Conservation (phyloP, 352 stramenopile genomes). For the Pythium diclinum region DNA sequence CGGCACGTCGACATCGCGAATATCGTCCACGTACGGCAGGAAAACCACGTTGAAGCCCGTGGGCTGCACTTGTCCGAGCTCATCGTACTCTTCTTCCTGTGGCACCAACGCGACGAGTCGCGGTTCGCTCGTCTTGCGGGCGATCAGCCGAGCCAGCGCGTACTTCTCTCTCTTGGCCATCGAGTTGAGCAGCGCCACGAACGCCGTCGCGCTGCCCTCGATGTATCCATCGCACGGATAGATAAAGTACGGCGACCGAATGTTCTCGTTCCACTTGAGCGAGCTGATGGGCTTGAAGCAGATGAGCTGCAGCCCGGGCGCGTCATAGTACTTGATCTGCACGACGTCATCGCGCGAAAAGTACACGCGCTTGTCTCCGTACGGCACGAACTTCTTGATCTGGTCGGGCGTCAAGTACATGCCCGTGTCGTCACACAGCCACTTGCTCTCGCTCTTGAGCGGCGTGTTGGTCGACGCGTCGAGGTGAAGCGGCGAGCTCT, state of each 20-base stretch:
- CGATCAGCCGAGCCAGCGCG: constrained; percentile 65
- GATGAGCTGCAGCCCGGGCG: constrained; percentile 73
- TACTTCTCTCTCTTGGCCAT: constrained; percentile 70
- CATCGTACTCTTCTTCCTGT: constrained; percentile 72
- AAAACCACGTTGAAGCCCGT: constrained; percentile 78
- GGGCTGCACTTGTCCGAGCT: constrained; percentile 77
- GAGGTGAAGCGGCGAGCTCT: constrained; percentile 55
- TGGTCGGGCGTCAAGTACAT: constrained; percentile 66
- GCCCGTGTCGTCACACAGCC: constrained; percentile 82
- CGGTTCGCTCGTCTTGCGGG: constrained; percentile 69
- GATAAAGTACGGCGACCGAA: constrained; percentile 79
- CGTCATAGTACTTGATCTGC: constrained; percentile 75
- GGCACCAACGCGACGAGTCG: constrained; percentile 71
- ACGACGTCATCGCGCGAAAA: constrained; percentile 79
- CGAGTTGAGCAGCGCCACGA: constrained; percentile 59
- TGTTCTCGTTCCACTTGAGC: constrained; percentile 65
- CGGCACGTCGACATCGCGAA: constrained; percentile 60
- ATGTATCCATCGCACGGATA: constrained; percentile 79
- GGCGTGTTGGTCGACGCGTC: constrained; percentile 70
- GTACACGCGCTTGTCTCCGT: constrained; percentile 75
- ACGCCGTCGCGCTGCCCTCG: constrained; percentile 68
- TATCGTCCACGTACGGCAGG: constrained; percentile 78
- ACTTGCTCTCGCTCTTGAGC: constrained; percentile 82
- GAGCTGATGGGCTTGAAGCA: constrained; percentile 66
- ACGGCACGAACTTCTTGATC: constrained; percentile 75